Conservation (phyloP, 2,329 filamentous ascomycete genomes). For the Xylaria sp. region DNA sequence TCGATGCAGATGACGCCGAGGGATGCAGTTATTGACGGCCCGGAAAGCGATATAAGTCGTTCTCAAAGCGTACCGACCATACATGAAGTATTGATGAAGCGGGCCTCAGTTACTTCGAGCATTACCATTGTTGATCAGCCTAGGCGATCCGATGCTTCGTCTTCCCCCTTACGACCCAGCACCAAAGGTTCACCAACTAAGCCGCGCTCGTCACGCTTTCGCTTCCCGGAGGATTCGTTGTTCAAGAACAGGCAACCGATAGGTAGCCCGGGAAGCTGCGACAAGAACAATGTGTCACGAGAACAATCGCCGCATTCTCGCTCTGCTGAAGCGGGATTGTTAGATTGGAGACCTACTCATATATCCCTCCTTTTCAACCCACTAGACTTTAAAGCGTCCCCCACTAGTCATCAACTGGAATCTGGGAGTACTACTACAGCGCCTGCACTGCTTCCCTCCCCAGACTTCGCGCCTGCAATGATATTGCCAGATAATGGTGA, state of each 20-base stretch:
- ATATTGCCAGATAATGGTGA: conserved; percentile 18
- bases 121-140: conserved; percentile 28
- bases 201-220: conserved; percentile 32
- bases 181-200: conserved; percentile 10
- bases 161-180: conserved; percentile 16
- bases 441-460: conserved; percentile 33
- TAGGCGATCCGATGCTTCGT: conserved; percentile 21
- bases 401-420: conserved; percentile 17
- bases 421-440: conserved; percentile 19
- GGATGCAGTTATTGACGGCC: conserved; percentile 54
- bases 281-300: not conserved
- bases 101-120: conserved; percentile 36
- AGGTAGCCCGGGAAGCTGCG: conserved; percentile 5
- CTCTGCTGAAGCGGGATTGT: conserved; percentile 21
- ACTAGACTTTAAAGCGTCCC: conserved; percentile 32
- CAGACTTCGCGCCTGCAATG: conserved; percentile 26
- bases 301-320: conserved; percentile 9
- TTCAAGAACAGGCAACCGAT: conserved; percentile 27
- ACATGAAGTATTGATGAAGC: conserved; percentile 29
- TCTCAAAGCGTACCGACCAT: conserved; percentile 37
- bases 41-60: conserved; percentile 31
- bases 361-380: conserved; percentile 40
- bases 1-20: conserved; percentile 62
- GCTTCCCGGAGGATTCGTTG: conserved; percentile 39
- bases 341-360: conserved; percentile 40